Evolutionary conservation across 2,329 filamentous ascomycete species (phyloP), one percentile per base, ranked within the genome.

Genomic region (Curvularia verruculosa): DNA sequence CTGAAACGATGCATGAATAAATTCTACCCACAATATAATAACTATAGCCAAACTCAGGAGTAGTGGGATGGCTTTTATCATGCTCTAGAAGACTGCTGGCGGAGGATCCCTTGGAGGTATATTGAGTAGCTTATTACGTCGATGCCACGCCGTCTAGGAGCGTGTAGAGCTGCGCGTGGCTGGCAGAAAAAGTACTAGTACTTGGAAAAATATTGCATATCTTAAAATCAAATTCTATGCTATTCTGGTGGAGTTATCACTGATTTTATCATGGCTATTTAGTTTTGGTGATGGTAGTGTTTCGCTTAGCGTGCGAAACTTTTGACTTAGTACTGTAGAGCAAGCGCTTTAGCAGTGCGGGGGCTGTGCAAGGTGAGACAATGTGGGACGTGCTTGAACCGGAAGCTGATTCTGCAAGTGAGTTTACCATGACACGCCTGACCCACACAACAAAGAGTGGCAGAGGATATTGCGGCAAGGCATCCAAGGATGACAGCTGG

Each of bases 341-440:
- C n/a, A n/a, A n/a, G n/a, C n/a, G n/a, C n/a, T n/a, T n/a, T n/a
- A n/a, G n/a, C n/a, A n/a, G n/a, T n/a, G n/a, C n/a, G n/a, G n/a
- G n/a, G n/a, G n/a, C n/a, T n/a, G n/a, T n/a, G n/a, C n/a, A n/a
- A n/a, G n/a, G n/a, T n/a, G n/a, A n/a, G n/a, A n/a, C n/a, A n/a
- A n/a, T n/a, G n/a, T n/a, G n/a, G n/a, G n/a, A n/a, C n/a, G n/a
- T n/a, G n/a, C n/a, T n/a, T n/a, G n/a, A n/a, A n/a, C n/a, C n/a
- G n/a, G n/a, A n/a, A n/a, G n/a, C n/a, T n/a, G n/a, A n/a, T n/a
- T n/a, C n/a, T n/a, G 59, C 56, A 39, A 44, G 58, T 61, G 56
- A 54, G 45, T 44, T 67, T 65, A 61, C 61, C 63, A 62, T 55
- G 63, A 68, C 61, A 65, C 64, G 69, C 58, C 63, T 60, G 64